Evolutionary conservation across 139 green algal species (phyloP).

Genomic region (Gonium pectorale): DNA sequence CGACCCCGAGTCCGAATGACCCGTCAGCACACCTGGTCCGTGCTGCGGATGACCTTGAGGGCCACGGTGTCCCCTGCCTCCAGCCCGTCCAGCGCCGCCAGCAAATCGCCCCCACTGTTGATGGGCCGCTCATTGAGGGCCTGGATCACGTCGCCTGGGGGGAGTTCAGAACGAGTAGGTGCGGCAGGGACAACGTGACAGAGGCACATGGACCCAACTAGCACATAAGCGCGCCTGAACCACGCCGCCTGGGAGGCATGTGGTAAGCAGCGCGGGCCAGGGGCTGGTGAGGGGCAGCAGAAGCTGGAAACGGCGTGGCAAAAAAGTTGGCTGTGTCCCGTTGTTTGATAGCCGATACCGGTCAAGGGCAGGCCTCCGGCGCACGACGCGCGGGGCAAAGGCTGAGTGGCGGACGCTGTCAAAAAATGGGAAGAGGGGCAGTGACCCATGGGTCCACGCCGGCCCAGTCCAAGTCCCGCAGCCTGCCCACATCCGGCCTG

Average conservation of each 20-base stretch:
- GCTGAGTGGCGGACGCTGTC: neutral
- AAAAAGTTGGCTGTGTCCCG: neutral
- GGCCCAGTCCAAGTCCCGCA: neutral
- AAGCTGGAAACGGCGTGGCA: neutral
- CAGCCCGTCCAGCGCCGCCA: slow-evolving; percentile 10
- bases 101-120: slow-evolving; percentile 33
- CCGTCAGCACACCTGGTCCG: slow-evolving; percentile 19
- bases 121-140: slow-evolving; percentile 4
- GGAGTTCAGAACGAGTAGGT: neutral
- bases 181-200: neutral
- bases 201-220: neutral
- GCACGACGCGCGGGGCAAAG: neutral
- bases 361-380: neutral
- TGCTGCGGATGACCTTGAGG: slow-evolving; percentile 13
- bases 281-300: neutral
- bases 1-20: neutral
- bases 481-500: neutral
- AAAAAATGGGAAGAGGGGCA: neutral
- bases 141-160: slow-evolving; percentile 38
- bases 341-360: neutral
- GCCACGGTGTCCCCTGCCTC: neutral
- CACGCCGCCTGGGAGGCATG: neutral
- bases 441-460: neutral
- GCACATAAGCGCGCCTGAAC: neutral
- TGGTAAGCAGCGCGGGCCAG: neutral